Percentiles rank a stretch among this genome's conserved stretches.
These are phyloP conservation scores for Phaffomyces opuntiae DNA, from an alignment of 805 yeast species.

Conservation along the genomic window DNA sequence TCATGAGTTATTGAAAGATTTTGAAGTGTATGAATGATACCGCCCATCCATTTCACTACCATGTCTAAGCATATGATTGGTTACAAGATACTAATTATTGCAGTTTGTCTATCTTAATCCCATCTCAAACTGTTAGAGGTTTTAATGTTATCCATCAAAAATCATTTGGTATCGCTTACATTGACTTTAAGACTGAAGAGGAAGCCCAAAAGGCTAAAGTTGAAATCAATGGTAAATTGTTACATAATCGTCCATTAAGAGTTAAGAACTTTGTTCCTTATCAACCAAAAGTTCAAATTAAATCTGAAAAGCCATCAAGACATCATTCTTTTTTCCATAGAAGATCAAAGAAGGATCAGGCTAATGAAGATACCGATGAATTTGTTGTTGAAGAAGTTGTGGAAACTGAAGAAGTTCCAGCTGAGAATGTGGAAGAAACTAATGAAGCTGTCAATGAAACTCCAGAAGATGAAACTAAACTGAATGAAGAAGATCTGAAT, in stretches of 20 bases:
- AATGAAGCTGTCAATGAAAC: not conserved
- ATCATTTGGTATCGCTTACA: constrained; percentile 71
- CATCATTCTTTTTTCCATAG: constrained; percentile 6
- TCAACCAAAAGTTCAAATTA: constrained; percentile 21
- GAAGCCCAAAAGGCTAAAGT: constrained; percentile 59
- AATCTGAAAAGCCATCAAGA: constrained; percentile 11
- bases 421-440: not conserved
- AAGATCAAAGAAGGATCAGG: not conserved
- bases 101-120: constrained; percentile 39
- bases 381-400: not conserved
- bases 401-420: not conserved
- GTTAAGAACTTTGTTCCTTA: constrained; percentile 39
- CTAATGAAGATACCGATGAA: not conserved
- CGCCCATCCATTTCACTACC: no score
- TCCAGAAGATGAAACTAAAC: not conserved
- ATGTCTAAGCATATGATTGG: not conserved
- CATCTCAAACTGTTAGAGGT: constrained; percentile 46
- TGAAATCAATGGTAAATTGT: constrained; percentile 53
- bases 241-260: constrained; percentile 35
- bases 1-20: constrained; percentile 34
- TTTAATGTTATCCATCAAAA: constrained; percentile 32
- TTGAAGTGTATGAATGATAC: constrained; percentile 34
- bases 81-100: constrained; percentile 1
- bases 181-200: constrained; percentile 64
- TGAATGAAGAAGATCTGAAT: not conserved